Base-by-base conservation (phyloP, 2,329 filamentous ascomycete species). In the Torrubiella hemipterigena region DNA sequence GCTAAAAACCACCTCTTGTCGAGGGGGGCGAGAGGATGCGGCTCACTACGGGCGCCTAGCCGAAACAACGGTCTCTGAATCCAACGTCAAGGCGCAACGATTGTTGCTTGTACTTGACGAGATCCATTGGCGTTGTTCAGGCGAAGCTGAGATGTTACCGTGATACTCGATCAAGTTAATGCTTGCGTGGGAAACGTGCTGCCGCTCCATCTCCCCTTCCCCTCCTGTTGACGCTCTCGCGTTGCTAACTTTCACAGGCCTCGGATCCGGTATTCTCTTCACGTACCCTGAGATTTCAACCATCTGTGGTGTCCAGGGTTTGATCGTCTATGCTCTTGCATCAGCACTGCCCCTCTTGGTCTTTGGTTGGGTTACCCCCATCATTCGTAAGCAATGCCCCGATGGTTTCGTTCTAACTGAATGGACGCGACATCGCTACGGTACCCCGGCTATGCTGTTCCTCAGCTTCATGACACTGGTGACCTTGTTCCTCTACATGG, bases 141-240 rank as follows among this genome's bases (percentile, higher is more conserved):
- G 73, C 63, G 72, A 86, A 73, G 83, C 83, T 89, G 83, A 91
- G 83, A 89, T 79, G 77, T 80, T 75, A 91, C 83, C 82, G 83
- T 87, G 67, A 81, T 77, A 89, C 82, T 89, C 82, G 83, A 91
- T 83, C 83, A 91, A 91, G 83, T 83, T 89, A 91, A 89, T 86
- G 80, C 83, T 91, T 91, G 83, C 83, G 83, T 89, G 83, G 78
- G 83, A 81, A 89, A 87, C 70, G 83, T 89, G 82, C 81, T 87
- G 82, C 82, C 82, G 81, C 81, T 84, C 74, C 63, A 56, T 54
- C 50, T 45, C 47, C 52, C 48, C 45, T 42, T 35, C 38, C 41
- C 46, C 44, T 40, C n/a, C 17, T 14, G 29, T 22, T n/a, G n/a
- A n/a, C n/a, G n/a, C n/a, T n/a, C n/a, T n/a, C n/a, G n/a, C n/a